Evolutionary conservation across 73 alveolate genomes (phyloP).

Genomic region (Paramecium tetraurelia): DNA sequence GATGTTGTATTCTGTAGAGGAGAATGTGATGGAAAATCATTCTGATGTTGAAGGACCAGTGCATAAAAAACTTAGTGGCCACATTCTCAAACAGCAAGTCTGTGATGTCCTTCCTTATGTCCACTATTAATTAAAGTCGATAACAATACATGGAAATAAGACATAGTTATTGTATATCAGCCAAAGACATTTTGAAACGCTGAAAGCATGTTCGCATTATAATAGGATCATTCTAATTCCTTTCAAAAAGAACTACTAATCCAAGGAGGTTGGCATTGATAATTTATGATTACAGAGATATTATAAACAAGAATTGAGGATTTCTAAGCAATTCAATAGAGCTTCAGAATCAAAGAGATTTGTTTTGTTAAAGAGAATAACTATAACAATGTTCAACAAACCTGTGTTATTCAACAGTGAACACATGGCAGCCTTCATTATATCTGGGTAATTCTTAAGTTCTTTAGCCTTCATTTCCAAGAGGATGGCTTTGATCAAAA

Average conservation of each 20-base stretch:
- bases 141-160: conserved; percentile 58
- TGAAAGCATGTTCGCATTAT: conserved; percentile 70
- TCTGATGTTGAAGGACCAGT: conserved; percentile 78
- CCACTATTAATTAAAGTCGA: conserved; percentile 42
- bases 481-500: conserved; percentile 72
- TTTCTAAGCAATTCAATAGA: conserved; percentile 65
- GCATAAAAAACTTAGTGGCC: conserved; percentile 70
- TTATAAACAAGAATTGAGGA: conserved; percentile 70
- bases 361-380: conserved; percentile 75
- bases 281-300: conserved; percentile 50
- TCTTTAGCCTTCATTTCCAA: conserved; percentile 81
- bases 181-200: conserved; percentile 73
- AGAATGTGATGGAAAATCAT: conserved; percentile 70
- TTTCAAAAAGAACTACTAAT: conserved; percentile 66
- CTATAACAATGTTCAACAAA: conserved; percentile 68
- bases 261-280: conserved; percentile 78
- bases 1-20: conserved; percentile 57
- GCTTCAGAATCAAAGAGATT: conserved; percentile 69
- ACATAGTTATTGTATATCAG: conserved; percentile 67
- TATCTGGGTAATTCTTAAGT: conserved; percentile 81
- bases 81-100: conserved; percentile 55
- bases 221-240: conserved; percentile 69
- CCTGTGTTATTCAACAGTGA: conserved; percentile 69
- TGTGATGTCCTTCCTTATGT: conserved; percentile 34
- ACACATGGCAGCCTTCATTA: conserved; percentile 72